Base-by-base conservation (phyloP, 352 stramenopile genomes). In the Phytopythium aichiense region DNA sequence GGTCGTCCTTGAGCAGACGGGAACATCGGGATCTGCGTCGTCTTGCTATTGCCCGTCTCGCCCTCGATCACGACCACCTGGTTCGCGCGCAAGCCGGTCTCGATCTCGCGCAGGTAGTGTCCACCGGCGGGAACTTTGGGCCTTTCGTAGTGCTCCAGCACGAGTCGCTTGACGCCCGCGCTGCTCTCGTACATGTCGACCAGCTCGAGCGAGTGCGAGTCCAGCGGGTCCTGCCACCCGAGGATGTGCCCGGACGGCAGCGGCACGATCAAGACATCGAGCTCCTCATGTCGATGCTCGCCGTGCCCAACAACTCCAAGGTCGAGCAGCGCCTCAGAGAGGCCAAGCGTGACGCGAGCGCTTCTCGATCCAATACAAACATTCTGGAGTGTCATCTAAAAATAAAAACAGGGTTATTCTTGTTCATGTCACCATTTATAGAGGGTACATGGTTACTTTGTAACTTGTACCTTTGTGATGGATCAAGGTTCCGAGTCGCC, bases 41-140 rank as follows among this genome's bases (percentile, higher is more conserved):
- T 96, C 73, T 97, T 97, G 60, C 90, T 89, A 42, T 81, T 95
- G 25, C 91, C 91, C 0, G 91, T 97, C 71, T 96, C 87, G 40
- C 91, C 91, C 23, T 99, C 97, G 20, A 99, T 94, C 16, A 99
- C 96, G 40, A 99, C 87, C 28, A 99, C 95, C 61, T 92, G 91
- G 73, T 98, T 87, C 35, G 96, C 87, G 70, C 92, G 89, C 7
- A 99, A 87, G 42, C 96, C 96, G 38, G 89, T 76, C 62, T 99
- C 77, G 75, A 99, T 98, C 68, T 99, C 89, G 54, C 98, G 79
- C 56, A 98, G 75, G 72, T n/a, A n/a, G n/a, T n/a, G n/a, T n/a
- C n/a, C n/a, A n/a, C n/a, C n/a, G n/a, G n/a, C 1, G 74, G 64
- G 51, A 82, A 82, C 33, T 69, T 70, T 56, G 80, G 72, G 20